Percentiles rank a stretch among this genome's conserved stretches.
These are phyloP conservation scores for Sphagnum magellanicum DNA, from an alignment of 228 moss, liverwort and hornwort genomes.

Conservation along the genomic window DNA sequence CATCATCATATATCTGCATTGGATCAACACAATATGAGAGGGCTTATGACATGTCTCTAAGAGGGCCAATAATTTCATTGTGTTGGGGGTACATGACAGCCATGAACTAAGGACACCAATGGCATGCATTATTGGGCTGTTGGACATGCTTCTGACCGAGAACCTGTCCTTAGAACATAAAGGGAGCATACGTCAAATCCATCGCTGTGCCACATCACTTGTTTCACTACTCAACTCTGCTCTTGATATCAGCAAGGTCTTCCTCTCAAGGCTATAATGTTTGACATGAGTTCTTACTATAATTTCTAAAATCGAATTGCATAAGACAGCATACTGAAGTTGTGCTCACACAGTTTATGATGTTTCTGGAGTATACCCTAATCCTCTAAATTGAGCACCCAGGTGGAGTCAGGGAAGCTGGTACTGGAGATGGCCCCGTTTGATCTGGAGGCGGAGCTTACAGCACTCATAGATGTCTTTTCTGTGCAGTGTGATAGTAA, in stretches of 20 bases:
- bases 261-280: too few species aligned
- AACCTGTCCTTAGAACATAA: slow-evolving; percentile 50
- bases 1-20: too few species aligned
- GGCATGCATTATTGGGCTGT: slow-evolving; percentile 82
- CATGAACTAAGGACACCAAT: slow-evolving; percentile 79
- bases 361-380: too few species aligned
- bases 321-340: too few species aligned
- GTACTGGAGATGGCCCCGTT: slow-evolving; percentile 68
- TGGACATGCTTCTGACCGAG: slow-evolving; percentile 69
- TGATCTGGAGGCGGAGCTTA: slow-evolving; percentile 70
- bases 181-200: slow-evolving; percentile 68
- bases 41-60: too few species aligned
- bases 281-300: too few species aligned
- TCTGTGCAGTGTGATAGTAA: slow-evolving; percentile 80
- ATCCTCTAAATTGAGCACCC: slow-evolving; percentile 3
- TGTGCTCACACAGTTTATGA: too few species aligned
- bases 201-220: slow-evolving; percentile 80
- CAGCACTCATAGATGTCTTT: slow-evolving; percentile 71
- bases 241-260: slow-evolving; percentile 82
- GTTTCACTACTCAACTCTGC: slow-evolving; percentile 73
- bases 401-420: slow-evolving; percentile 85
- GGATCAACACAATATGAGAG: too few species aligned
- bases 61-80: neutral
- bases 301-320: too few species aligned
- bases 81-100: slow-evolving; percentile 15